phyloP scores from a whole-genome alignment of 306 rosid genomes.

The Lathyrus tuberosus region DNA sequence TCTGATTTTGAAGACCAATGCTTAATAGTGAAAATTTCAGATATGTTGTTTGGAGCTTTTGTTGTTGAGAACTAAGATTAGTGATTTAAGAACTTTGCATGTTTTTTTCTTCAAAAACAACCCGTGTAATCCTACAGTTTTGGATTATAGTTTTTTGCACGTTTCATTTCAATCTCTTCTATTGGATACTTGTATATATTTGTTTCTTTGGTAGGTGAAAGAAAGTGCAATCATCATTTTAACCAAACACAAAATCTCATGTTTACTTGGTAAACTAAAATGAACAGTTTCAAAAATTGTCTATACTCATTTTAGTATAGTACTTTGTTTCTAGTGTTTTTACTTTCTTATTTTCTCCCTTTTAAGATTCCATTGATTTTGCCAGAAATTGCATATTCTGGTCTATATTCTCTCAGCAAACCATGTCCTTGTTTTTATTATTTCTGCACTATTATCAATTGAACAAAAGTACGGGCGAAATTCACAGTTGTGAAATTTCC shows the following conservation, averaged over 20 bases:
- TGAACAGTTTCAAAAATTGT: not conserved
- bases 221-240: not conserved
- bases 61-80: constrained; percentile 32
- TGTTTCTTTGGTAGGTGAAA: not conserved
- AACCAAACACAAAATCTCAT: not conserved
- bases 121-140: not conserved
- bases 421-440: not conserved
- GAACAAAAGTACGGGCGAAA: not conserved
- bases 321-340: not conserved
- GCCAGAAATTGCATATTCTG: not conserved
- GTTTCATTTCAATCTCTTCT: constrained; percentile 5
- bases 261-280: constrained; percentile 22
- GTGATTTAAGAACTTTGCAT: constrained; percentile 29
- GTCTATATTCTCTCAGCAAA: not conserved
- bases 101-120: constrained; percentile 3
- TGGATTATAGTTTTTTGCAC: not conserved
- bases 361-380: not conserved
- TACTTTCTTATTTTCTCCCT: not conserved
- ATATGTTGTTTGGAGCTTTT: constrained; percentile 35
- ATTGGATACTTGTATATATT: not conserved
- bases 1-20: constrained; percentile 13
- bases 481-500: not conserved
- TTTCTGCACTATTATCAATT: not conserved
- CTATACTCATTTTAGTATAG: not conserved
- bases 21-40: constrained; percentile 10